Conservation (phyloP, 2,329 filamentous ascomycete species). For the Dothistroma septosporum region DNA sequence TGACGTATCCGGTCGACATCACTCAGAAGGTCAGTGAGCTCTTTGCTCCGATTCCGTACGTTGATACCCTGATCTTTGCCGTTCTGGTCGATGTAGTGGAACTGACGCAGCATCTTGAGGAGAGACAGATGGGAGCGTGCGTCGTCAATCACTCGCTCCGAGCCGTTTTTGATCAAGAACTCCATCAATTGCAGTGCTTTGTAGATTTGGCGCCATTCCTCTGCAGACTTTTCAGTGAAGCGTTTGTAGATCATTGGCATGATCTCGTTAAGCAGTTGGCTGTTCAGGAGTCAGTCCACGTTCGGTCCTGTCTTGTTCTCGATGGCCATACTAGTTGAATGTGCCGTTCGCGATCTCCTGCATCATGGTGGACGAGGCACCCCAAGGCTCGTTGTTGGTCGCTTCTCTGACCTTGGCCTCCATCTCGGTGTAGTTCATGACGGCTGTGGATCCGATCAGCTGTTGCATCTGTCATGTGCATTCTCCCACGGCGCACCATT, state of each 20-base stretch:
- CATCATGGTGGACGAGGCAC: conserved; percentile 77
- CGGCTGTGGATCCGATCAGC: conserved; percentile 53
- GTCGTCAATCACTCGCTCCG: conserved; percentile 94
- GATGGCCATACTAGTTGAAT: conserved; percentile 79
- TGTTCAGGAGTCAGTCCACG: conserved; percentile 38
- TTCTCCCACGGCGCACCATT: conserved; percentile 66
- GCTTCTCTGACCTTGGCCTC: conserved; percentile 85
- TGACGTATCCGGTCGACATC: conserved; percentile 80
- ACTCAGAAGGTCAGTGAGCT: conserved; percentile 85
- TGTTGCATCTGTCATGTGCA: not conserved
- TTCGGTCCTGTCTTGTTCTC: not conserved
- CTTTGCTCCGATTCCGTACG: conserved; percentile 92
- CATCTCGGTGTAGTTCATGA: conserved; percentile 98
- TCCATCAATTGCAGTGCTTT: conserved; percentile 93
- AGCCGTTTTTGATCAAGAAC: conserved; percentile 96
- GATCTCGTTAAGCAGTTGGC: conserved; percentile 95
- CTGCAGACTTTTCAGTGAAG: conserved; percentile 95
- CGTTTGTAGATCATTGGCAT: conserved; percentile 99
- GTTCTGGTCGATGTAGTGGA: conserved; percentile 93
- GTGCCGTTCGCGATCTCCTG: conserved; percentile 98
- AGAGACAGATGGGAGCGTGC: conserved; percentile 91
- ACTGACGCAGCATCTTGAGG: conserved; percentile 96
- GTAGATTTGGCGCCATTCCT: conserved; percentile 99
- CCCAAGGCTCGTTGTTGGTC: conserved; percentile 99
- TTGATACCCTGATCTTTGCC: conserved; percentile 98